A percentile compares a stretch with the other conserved stretches of the same genome.
Conservation (phyloP, 129 eudicot species). For the Flaveria trinervia region DNA sequence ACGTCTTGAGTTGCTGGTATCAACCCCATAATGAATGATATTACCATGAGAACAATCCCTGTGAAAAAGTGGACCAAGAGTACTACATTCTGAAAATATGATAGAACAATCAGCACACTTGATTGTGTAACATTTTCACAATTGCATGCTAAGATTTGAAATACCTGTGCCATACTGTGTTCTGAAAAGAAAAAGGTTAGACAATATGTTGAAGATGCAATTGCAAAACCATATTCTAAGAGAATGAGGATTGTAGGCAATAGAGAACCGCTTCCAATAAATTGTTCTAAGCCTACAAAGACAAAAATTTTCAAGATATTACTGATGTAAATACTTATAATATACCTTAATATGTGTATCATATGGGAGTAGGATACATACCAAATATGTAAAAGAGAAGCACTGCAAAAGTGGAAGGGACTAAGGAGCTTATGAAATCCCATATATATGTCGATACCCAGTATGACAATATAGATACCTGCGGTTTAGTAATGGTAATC, state of each 20-base stretch:
- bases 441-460: constrained; percentile 88
- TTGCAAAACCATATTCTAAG: constrained; percentile 85
- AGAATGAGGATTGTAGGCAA: constrained; percentile 73
- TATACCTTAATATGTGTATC: constrained; percentile 17
- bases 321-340: constrained; percentile 19
- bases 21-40: constrained; percentile 94
- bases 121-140: not conserved
- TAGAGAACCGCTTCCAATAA: constrained; percentile 71
- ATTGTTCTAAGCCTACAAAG: constrained; percentile 78
- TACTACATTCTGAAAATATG: constrained; percentile 73
- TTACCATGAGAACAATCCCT: constrained; percentile 89
- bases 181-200: constrained; percentile 94
- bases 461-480: constrained; percentile 89
- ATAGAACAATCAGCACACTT: constrained; percentile 21
- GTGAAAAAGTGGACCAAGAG: constrained; percentile 88
- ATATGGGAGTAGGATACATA: constrained; percentile 36
- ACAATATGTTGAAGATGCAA: constrained; percentile 97
- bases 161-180: constrained; percentile 95
- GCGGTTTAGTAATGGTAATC: constrained; percentile 55
- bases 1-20: constrained; percentile 59
- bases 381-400: constrained; percentile 86
- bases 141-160: constrained; percentile 25
- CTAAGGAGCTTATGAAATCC: constrained; percentile 97
- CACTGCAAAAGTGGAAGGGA: constrained; percentile 85
- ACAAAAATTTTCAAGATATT: constrained; percentile 27